Evolutionary conservation across 805 yeast genomes (phyloP).

Genomic region (Phaffomyces thermotolerans): DNA sequence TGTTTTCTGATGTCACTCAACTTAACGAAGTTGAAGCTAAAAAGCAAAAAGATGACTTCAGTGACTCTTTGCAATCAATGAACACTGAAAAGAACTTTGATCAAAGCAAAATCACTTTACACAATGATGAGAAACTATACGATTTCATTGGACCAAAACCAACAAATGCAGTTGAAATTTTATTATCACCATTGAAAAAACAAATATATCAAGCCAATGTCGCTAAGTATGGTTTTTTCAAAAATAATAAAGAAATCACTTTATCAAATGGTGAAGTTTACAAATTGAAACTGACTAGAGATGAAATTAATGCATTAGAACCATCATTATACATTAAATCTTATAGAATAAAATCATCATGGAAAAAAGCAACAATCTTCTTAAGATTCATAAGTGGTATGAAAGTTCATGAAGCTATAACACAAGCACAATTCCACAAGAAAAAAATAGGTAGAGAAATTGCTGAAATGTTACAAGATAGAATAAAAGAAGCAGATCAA

Average conservation of each 20-base stretch:
- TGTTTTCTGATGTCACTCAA: slow-evolving; percentile 22
- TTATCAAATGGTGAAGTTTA: slow-evolving; percentile 38
- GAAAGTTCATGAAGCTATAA: slow-evolving; percentile 71
- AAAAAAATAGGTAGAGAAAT: slow-evolving; percentile 76
- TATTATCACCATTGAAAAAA: slow-evolving; percentile 65
- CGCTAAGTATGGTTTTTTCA: slow-evolving; percentile 54
- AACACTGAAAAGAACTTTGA: slow-evolving; percentile 15
- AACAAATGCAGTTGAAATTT: slow-evolving; percentile 44
- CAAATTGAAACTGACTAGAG: slow-evolving; percentile 47
- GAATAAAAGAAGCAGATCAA: slow-evolving; percentile 58
- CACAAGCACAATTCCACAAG: slow-evolving; percentile 83
- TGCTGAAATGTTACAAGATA: slow-evolving; percentile 65
- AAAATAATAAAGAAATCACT: slow-evolving; percentile 47
- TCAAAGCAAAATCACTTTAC: slow-evolving; percentile 23
- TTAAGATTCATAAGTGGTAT: slow-evolving; percentile 69
- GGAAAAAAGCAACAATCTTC: slow-evolving; percentile 80
- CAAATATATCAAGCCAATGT: slow-evolving; percentile 58
- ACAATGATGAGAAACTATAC: slow-evolving; percentile 34
- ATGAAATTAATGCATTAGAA: slow-evolving; percentile 73
- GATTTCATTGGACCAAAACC: slow-evolving; percentile 44
- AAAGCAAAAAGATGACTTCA: slow-evolving; percentile 15
- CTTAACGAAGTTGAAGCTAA: slow-evolving; percentile 9
- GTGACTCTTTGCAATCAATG: slow-evolving; percentile 22
- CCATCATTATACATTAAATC: slow-evolving; percentile 83
- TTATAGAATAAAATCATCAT: slow-evolving; percentile 76